Evolutionary conservation across 352 stramenopile species (phyloP).

Genomic region (Pythium rhizo-oryzae): DNA sequence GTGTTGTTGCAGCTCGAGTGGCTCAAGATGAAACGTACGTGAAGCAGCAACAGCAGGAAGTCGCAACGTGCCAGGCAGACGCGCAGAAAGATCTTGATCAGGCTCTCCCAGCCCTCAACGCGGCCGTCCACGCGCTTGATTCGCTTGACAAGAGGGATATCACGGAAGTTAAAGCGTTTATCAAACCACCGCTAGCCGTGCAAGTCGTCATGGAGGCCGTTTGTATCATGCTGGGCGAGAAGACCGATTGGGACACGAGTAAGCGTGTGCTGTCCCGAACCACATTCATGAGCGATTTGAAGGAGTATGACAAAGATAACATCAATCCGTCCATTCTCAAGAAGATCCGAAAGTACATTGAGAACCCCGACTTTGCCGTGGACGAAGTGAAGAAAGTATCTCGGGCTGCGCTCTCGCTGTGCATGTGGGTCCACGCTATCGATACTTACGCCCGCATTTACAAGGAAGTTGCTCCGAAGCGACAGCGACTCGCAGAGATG

Average conservation of each 20-base stretch:
- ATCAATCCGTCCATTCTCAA: constrained; percentile 69
- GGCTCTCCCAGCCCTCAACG: constrained; percentile 73
- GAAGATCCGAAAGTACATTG: constrained; percentile 79
- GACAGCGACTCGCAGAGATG: constrained; percentile 68
- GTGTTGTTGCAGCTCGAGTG: constrained; percentile 50
- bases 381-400: constrained; percentile 87
- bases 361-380: constrained; percentile 80
- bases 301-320: constrained; percentile 87
- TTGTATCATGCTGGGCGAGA: constrained; percentile 87
- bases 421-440: constrained; percentile 89
- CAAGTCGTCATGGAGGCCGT: constrained; percentile 89
- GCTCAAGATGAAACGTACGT: constrained; percentile 60
- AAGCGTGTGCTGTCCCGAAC: constrained; percentile 76
- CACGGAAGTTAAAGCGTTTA: constrained; percentile 84
- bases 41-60: constrained; percentile 66
- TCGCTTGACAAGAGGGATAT: constrained; percentile 89
- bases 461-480: constrained; percentile 81
- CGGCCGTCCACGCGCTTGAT: constrained; percentile 73
- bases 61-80: constrained; percentile 65
- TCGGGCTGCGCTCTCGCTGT: constrained; percentile 78
- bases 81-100: constrained; percentile 76
- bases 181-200: constrained; percentile 81
- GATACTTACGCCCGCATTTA: constrained; percentile 77
- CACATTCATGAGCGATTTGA: constrained; percentile 82
- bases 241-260: constrained; percentile 83